Percentiles rank a stretch among this genome's conserved stretches.
phyloP scores from a whole-genome alignment of 805 yeast genomes.

The Suhomyces kilbournensis region DNA sequence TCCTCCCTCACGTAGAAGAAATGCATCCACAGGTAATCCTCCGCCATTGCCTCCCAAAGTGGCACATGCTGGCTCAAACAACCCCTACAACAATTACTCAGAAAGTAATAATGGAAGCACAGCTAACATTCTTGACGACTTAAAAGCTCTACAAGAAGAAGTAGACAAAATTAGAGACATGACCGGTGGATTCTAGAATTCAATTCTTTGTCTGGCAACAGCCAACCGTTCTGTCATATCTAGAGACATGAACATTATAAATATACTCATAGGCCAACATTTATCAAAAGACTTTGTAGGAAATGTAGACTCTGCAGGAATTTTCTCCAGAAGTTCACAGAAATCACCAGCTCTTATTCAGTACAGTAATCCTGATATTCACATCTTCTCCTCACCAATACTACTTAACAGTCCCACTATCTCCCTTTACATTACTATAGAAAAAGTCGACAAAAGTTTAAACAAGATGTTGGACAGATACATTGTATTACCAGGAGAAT shows the following conservation, averaged over 20 bases:
- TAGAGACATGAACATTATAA: neutral
- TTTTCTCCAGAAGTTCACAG: too few species aligned
- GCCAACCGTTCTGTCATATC: neutral
- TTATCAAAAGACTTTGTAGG: neutral
- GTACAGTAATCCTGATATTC: too few species aligned
- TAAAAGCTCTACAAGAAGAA: constrained; percentile 66
- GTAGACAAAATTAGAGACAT: constrained; percentile 54
- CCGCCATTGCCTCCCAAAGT: constrained; percentile 32
- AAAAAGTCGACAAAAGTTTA: too few species aligned
- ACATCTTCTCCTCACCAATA: too few species aligned
- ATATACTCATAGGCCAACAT: neutral
- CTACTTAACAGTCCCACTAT: too few species aligned
- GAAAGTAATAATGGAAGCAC: constrained; percentile 28
- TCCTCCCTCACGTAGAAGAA: constrained; percentile 38
- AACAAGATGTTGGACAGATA: too few species aligned
- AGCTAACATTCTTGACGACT: constrained; percentile 58
- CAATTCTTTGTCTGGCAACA: neutral
- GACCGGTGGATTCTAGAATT: constrained; percentile 41
- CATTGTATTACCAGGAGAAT: too few species aligned
- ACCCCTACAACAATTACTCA: constrained; percentile 3
- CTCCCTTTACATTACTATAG: too few species aligned
- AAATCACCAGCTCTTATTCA: too few species aligned
- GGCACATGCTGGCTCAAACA: neutral
- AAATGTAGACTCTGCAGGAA: neutral
- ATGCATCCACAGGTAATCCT: constrained; percentile 15